Conservation (phyloP, 306 rosid genomes). For the Quercus engelmannii region DNA sequence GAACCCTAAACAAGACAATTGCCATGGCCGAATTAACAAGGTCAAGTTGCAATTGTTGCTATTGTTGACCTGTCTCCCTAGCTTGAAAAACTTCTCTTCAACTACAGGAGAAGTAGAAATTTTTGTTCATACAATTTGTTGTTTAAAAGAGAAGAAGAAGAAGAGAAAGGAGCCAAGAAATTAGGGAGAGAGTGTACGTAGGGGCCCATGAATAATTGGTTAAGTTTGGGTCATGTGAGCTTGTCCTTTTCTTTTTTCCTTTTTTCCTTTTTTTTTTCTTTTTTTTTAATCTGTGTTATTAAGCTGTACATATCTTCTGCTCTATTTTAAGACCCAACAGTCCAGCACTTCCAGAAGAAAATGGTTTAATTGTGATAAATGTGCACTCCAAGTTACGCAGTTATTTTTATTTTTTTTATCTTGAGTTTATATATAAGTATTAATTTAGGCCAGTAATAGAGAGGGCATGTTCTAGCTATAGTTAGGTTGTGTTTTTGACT, state of each 20-base stretch:
- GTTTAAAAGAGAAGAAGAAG: background rate
- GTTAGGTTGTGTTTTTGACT: slow-evolving; percentile 62
- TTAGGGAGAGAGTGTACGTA: slow-evolving; percentile 34
- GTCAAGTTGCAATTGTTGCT: slow-evolving; percentile 20
- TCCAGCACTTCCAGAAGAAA: background rate
- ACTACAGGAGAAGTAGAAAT: background rate
- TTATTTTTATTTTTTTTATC: background rate
- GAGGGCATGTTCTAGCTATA: slow-evolving; percentile 26
- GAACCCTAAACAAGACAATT: slow-evolving; percentile 50
- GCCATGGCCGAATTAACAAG: slow-evolving; percentile 18
- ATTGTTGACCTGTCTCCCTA: slow-evolving; percentile 38
- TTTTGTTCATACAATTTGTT: background rate
- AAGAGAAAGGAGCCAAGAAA: background rate
- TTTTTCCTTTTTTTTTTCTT: background rate
- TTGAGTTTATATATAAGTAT: background rate
- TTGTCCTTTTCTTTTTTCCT: slow-evolving; percentile 48
- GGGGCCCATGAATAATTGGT: slow-evolving; percentile 61
- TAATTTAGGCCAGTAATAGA: slow-evolving; percentile 18
- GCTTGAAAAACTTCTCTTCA: no score
- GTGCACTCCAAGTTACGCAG: background rate
- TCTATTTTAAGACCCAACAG: slow-evolving; percentile 20
- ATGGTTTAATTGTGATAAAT: background rate
- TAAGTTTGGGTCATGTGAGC: slow-evolving; percentile 59
- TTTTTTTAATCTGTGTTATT: slow-evolving; percentile 23
- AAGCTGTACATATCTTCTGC: slow-evolving; percentile 21